Conservation (phyloP, 1,139 yeast genomes). For the Hansenula sp. region DNA sequence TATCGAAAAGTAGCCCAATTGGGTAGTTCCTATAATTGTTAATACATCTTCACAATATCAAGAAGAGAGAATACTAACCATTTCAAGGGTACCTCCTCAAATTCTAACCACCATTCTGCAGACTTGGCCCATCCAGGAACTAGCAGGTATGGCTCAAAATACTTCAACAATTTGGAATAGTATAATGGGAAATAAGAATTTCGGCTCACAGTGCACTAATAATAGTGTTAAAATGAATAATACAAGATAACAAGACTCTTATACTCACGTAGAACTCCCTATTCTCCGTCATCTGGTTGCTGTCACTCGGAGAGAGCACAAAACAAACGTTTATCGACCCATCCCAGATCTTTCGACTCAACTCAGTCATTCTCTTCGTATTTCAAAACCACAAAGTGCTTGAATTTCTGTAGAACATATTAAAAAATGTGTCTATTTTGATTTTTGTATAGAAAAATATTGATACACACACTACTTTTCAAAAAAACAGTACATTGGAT, state of each 20-base stretch:
- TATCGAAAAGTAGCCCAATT: slow-evolving; percentile 64
- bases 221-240: slow-evolving; percentile 2
- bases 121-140: slow-evolving; percentile 30
- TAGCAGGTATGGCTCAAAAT: slow-evolving; percentile 37
- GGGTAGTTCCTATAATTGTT: slow-evolving; percentile 47
- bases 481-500: not conserved
- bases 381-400: too few species aligned
- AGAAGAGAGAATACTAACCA: slow-evolving; percentile 38
- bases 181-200: slow-evolving; percentile 56
- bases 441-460: not conserved
- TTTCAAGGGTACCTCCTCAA: slow-evolving; percentile 55
- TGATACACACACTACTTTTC: not conserved
- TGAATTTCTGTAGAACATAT: too few species aligned
- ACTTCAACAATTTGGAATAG: slow-evolving; percentile 36
- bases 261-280: slow-evolving; percentile 20
- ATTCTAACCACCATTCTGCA: slow-evolving; percentile 62
- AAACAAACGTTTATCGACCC: slow-evolving; percentile 49
- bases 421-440: too few species aligned
- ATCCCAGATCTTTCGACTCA: slow-evolving; percentile 45
- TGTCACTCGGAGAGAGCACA: slow-evolving; percentile 26
- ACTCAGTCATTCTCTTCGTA: slow-evolving; percentile 25
- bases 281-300: slow-evolving; percentile 18
- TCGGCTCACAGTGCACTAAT: slow-evolving; percentile 32
- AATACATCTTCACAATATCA: not conserved
- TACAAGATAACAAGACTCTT: too few species aligned